Conservation (phyloP, 1,139 yeast species). For the Nakaseomyces glabratus region DNA sequence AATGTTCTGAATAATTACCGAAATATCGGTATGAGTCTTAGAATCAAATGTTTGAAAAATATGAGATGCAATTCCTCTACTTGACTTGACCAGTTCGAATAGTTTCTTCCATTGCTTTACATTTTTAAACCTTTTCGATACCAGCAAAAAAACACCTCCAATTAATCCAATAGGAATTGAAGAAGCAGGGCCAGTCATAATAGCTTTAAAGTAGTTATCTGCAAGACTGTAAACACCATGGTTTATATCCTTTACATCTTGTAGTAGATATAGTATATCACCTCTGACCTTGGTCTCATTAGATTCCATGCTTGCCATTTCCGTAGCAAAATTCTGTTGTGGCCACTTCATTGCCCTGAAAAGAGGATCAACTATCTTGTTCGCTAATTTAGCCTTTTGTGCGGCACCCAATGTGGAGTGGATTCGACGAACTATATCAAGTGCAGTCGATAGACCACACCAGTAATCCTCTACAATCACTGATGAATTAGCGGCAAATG, state of each 20-base stretch:
- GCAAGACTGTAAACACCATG: conserved; percentile 32
- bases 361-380: conserved; percentile 32
- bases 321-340: not conserved
- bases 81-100: conserved; percentile 42
- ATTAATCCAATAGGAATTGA: conserved; percentile 44
- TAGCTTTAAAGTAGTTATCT: conserved; percentile 37
- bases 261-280: conserved; percentile 2
- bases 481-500: conserved; percentile 15
- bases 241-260: conserved; percentile 11
- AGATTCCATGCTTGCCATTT: not conserved
- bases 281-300: conserved; percentile 7
- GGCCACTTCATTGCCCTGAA: conserved; percentile 19
- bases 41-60: conserved; percentile 8
- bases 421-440: conserved; percentile 20
- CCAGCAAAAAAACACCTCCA: conserved; percentile 31
- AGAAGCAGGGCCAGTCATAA: conserved; percentile 42
- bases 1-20: conserved; percentile 37
- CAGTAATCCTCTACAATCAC: conserved; percentile 16
- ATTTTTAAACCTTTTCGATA: conserved; percentile 32
- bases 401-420: conserved; percentile 9
- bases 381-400: conserved; percentile 2
- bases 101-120: conserved; percentile 51
- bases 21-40: conserved; percentile 16
- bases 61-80: conserved; percentile 32
- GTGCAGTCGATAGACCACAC: conserved; percentile 21